Base-by-base conservation (phyloP, 257 asterid species). In the Fraxinus pennsylvanica region DNA sequence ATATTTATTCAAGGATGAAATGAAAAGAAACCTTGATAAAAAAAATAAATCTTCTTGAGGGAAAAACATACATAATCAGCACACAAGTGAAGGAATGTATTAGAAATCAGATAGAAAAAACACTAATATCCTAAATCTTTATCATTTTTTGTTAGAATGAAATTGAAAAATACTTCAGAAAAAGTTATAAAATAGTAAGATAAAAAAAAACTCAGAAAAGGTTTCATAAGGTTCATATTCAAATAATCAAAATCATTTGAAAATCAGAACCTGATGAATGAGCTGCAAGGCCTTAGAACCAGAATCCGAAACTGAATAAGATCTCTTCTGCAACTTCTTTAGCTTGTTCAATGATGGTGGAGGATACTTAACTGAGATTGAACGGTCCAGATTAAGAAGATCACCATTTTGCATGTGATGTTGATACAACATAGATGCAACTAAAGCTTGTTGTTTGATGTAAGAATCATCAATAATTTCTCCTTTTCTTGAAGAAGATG, bases 361-460 rank as follows among this genome's bases (percentile, higher is more conserved):
- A 38, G 86, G 81, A 68, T 77, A 80, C 32, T 67, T 90, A 6
- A 88, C 85, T 7, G 94, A 88, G 38, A 87, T 76, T 7, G 94
- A 88, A 22, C 92, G 89, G 33, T 88, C 88, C 68, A 90, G 67
- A 2, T 80, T 84, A 52, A 35, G 83, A 50, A 86, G 66, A 57
- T 86, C 90, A 30, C 81, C 81, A 22, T 67, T 85, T 70, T 87
- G 89, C 81, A 88, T 38, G 80, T 90, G 92, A 2, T 87, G 94
- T 15, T 81, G 90, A 74, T 87, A 86, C 7, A 90, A 86, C 84
- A 88, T 81, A 84, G 90, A 75, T 10, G 94, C 92, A 57, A 88
- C 85, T 73, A 80, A 85, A 63, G 94, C 94, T 76, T 90, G 94
- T 71, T 90, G 78, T 73, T 81, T 84, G 29, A 90, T 88, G 74